Percentiles rank a stretch among this genome's conserved stretches.
These are phyloP conservation scores for Helotiales sp. DNA, from an alignment of 2,329 filamentous ascomycete genomes.

Conservation along the genomic window DNA sequence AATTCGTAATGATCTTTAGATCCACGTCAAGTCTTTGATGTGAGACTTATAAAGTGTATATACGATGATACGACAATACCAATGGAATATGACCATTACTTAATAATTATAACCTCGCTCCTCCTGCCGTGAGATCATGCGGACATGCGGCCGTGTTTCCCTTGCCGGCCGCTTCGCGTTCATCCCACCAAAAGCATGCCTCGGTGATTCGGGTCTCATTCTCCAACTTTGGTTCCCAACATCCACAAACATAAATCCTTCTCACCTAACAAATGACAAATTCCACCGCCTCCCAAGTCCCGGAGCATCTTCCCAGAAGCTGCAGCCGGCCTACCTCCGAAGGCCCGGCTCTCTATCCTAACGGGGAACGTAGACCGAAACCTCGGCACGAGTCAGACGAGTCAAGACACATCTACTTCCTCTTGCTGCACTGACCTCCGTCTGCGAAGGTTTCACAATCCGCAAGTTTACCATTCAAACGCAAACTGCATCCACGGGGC, in stretches of 20 bases:
- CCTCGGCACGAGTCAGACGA: slow-evolving; percentile 8
- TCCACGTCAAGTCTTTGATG: too few relatives aligned
- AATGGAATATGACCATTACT: not conserved
- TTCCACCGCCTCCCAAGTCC: not conserved
- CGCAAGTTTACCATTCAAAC: too few relatives aligned
- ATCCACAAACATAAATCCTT: not conserved
- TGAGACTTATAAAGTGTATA: too few relatives aligned
- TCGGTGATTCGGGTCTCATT: not conserved
- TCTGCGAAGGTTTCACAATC: slow-evolving; percentile 5
- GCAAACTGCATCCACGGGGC: too few relatives aligned
- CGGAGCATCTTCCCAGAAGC: not conserved
- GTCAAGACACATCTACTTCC: not conserved
- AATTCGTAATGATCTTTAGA: too few relatives aligned
- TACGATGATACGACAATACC: not conserved
- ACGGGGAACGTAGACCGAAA: slow-evolving; percentile 5
- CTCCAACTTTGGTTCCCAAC: not conserved
- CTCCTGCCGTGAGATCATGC: not conserved
- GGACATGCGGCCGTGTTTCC: not conserved
- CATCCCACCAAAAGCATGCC: not conserved
- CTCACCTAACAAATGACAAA: not conserved
- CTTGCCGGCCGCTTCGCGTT: too few relatives aligned
- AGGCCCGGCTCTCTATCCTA: slow-evolving; percentile 4
- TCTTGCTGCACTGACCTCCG: not conserved
- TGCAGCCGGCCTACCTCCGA: not conserved
- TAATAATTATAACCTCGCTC: not conserved